These are phyloP conservation scores for Crepidotus variabilis DNA, from an alignment of 768 basidiomycete genomes.

Conservation along the genomic window DNA sequence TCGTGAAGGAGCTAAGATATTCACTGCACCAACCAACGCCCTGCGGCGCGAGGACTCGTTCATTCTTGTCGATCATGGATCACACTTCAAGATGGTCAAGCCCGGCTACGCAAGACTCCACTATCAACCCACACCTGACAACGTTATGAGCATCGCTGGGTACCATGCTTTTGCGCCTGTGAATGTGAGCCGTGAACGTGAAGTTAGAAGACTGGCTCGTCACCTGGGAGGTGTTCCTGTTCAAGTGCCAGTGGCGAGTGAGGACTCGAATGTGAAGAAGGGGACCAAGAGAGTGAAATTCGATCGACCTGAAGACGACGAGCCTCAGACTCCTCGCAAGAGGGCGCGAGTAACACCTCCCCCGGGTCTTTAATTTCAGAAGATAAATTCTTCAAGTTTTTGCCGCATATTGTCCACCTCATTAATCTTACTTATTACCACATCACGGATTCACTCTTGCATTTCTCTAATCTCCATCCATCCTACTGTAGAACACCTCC, in stretches of 20 bases:
- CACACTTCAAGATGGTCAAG: slow-evolving; percentile 1
- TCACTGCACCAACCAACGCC: neutral
- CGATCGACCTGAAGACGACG: neutral
- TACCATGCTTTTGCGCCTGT: neutral
- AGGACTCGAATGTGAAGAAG: neutral
- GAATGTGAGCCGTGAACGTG: neutral
- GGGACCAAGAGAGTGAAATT: neutral
- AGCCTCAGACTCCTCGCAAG: neutral
- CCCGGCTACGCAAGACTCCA: neutral
- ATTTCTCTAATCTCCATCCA: too few species aligned
- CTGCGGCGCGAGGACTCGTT: slow-evolving; percentile 2
- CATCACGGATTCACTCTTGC: too few species aligned
- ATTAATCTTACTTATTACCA: too few species aligned
- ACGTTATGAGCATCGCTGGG: neutral
- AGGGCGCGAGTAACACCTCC: neutral
- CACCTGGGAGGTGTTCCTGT: neutral
- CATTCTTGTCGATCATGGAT: neutral
- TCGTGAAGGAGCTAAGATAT: neutral
- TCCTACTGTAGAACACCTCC: too few species aligned
- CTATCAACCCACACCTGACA: neutral
- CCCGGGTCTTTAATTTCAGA: neutral
- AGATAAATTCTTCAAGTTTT: neutral
- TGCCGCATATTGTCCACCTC: neutral
- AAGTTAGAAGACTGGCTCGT: neutral
- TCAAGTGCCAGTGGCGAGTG: neutral